These are phyloP conservation scores for Maudiozyma turicensis DNA, from an alignment of 805 yeast species.

Conservation along the genomic window DNA sequence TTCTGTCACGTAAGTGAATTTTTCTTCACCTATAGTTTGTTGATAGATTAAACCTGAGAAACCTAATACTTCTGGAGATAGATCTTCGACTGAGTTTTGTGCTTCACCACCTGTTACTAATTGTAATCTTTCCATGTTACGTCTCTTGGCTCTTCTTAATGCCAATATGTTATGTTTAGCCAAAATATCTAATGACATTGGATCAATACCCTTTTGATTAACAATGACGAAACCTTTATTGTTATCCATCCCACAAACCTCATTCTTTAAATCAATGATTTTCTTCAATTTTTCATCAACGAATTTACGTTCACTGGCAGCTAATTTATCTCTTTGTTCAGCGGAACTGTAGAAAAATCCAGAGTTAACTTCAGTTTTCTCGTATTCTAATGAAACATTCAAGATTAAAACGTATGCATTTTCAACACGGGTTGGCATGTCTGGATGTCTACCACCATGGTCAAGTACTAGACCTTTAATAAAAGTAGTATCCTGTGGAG, in stretches of 20 bases:
- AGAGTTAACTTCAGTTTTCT: conserved; percentile 94
- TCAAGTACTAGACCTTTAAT: conserved; percentile 87
- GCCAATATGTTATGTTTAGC: conserved; percentile 92
- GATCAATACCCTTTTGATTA: conserved; percentile 98
- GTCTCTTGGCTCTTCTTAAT: conserved; percentile 93
- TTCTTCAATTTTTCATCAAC: conserved; percentile 89
- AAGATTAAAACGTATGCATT: conserved; percentile 81
- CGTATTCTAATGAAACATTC: conserved; percentile 92
- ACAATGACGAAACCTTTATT: conserved; percentile 81
- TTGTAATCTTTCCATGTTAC: conserved; percentile 98
- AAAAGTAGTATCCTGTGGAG: conserved; percentile 73
- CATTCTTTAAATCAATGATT: conserved; percentile 86
- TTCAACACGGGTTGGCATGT: conserved; percentile 84
- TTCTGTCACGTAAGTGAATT: conserved; percentile 91
- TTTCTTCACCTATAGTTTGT: conserved; percentile 92
- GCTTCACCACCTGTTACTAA: conserved; percentile 96
- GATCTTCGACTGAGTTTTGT: conserved; percentile 92
- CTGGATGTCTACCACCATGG: conserved; percentile 98
- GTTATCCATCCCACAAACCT: conserved; percentile 71
- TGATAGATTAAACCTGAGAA: conserved; percentile 86
- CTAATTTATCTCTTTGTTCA: conserved; percentile 91
- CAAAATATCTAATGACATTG: conserved; percentile 89
- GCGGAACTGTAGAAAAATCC: conserved; percentile 92
- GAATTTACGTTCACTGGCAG: conserved; percentile 84
- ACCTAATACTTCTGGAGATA: conserved; percentile 71